Evolutionary conservation across 2,329 filamentous ascomycete genomes (phyloP).

Genomic region (Claviceps quebecensis): DNA sequence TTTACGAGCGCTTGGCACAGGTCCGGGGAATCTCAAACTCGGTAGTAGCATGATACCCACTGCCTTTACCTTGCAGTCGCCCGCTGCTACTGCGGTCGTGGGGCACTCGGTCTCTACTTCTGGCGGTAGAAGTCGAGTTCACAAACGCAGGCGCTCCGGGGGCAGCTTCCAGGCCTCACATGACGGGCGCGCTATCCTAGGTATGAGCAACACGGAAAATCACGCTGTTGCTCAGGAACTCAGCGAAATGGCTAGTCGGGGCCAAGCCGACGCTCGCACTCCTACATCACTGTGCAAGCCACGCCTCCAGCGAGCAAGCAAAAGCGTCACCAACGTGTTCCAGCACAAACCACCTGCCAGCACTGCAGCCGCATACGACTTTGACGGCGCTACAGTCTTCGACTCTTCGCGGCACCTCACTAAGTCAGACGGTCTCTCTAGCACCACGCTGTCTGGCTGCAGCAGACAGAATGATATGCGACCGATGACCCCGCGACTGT

Average conservation of each 20-base stretch:
- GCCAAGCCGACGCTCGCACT: slow-evolving; percentile 12
- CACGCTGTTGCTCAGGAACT: slow-evolving; percentile 31
- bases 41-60: slow-evolving; percentile 7
- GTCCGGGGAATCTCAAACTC: slow-evolving; percentile 15
- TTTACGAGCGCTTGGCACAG: slow-evolving; percentile 31
- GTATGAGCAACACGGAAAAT: slow-evolving; percentile 28
- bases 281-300: slow-evolving; percentile 22
- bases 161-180: slow-evolving; percentile 30
- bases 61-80: neutral
- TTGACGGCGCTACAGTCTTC: slow-evolving; percentile 12
- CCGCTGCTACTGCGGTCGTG: neutral
- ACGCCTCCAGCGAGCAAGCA: slow-evolving; percentile 27
- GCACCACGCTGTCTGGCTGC: neutral
- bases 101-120: neutral
- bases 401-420: slow-evolving; percentile 18
- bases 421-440: neutral
- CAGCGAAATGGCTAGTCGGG: slow-evolving; percentile 25
- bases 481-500: neutral
- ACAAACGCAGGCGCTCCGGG: slow-evolving; percentile 34
- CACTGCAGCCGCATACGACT: slow-evolving; percentile 6
- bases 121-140: slow-evolving; percentile 17
- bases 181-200: slow-evolving; percentile 21
- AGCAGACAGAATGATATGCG: neutral
- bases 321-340: slow-evolving; percentile 22
- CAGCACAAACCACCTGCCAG: slow-evolving; percentile 8